These are phyloP conservation scores for Selaginella moellendorffii DNA, from an alignment of 75 land plant species.

Conservation along the genomic window DNA sequence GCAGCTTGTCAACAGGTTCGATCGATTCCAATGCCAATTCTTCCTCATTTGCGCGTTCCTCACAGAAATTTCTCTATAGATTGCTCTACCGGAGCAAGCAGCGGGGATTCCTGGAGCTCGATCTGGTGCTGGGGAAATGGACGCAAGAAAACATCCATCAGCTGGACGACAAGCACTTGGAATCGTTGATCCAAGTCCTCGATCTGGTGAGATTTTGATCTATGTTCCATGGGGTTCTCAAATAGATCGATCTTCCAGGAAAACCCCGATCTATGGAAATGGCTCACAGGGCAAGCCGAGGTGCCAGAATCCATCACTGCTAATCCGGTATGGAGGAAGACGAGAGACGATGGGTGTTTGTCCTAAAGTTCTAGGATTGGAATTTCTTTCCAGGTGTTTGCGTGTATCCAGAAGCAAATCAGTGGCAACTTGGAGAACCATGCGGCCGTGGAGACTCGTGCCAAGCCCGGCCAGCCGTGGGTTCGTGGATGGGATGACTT, in stretches of 20 bases:
- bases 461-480: constrained; percentile 78
- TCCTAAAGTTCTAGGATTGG: too few species aligned
- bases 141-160: constrained; percentile 52
- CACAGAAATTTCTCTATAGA: constrained; percentile 19
- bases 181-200: constrained; percentile 54
- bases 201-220: constrained; percentile 36
- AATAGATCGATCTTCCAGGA: constrained; percentile 31
- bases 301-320: constrained; percentile 43
- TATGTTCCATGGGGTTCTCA: neutral
- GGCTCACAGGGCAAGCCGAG: constrained; percentile 71
- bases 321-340: constrained; percentile 29
- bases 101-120: constrained; percentile 77
- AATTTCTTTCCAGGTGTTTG: constrained; percentile 37
- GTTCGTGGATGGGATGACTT: constrained; percentile 98
- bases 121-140: constrained; percentile 93
- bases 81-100: constrained; percentile 74
- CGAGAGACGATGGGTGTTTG: neutral
- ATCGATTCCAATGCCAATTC: neutral
- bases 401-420: constrained; percentile 44
- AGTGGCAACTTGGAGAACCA: constrained; percentile 35
- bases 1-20: neutral
- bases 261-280: constrained; percentile 90
- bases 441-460: constrained; percentile 66
- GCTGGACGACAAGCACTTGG: constrained; percentile 57
- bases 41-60: too few species aligned